Conservation (phyloP, 306 rosid species). For the Cicer chorassanicum region DNA sequence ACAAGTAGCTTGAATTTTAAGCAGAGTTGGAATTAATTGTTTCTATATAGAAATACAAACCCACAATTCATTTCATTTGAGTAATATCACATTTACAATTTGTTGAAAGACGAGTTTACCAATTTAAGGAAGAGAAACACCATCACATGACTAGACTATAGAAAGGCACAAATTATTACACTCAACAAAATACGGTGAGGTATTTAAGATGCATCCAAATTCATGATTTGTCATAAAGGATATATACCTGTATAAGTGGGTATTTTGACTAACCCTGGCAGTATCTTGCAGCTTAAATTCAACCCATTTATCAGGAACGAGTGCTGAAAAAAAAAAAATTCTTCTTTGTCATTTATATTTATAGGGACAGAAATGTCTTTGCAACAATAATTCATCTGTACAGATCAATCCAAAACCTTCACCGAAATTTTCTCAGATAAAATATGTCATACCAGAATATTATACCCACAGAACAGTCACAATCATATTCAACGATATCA, state of each 20-base stretch:
- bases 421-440: background rate
- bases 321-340: constrained; percentile 59
- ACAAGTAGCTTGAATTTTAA: background rate
- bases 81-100: background rate
- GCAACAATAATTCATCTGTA: background rate
- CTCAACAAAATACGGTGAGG: background rate
- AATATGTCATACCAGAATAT: background rate
- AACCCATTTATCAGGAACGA: constrained; percentile 70
- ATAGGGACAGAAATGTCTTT: constrained; percentile 11
- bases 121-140: background rate
- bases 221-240: constrained; percentile 16
- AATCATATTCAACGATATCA: background rate
- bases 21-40: constrained; percentile 4
- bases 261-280: constrained; percentile 85
- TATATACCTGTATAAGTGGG: constrained; percentile 79
- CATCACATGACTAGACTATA: background rate
- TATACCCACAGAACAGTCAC: background rate
- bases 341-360: background rate
- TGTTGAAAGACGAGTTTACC: constrained; percentile 6
- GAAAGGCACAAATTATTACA: background rate
- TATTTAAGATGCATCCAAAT: background rate
- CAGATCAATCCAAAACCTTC: constrained; percentile 1
- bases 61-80: constrained; percentile 11
- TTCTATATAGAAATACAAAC: constrained; percentile 14
- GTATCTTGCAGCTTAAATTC: constrained; percentile 92